phyloP scores from a whole-genome alignment of 2,329 filamentous ascomycete genomes.

The Laburnicola sp. region DNA sequence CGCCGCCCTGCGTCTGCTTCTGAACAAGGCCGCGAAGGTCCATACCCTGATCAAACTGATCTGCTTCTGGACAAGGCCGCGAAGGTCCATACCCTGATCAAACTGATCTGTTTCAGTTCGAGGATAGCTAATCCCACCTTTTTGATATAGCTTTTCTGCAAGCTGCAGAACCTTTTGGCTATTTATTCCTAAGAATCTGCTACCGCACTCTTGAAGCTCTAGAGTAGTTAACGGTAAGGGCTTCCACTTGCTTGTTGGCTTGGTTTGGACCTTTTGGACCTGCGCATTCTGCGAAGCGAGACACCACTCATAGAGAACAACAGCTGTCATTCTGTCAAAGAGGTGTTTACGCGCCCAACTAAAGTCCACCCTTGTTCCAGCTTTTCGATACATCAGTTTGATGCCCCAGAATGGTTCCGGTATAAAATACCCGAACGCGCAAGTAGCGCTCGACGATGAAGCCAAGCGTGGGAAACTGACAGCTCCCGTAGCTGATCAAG shows the following conservation, averaged over 20 bases:
- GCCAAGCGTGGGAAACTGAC: conserved; percentile 93
- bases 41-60: conserved; percentile 90
- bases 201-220: conserved; percentile 94
- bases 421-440: conserved; percentile 86
- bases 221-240: conserved; percentile 93
- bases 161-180: conserved; percentile 86
- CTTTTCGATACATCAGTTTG: conserved; percentile 76
- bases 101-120: conserved; percentile 97
- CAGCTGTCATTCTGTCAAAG: conserved; percentile 82
- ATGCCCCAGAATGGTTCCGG: conserved; percentile 93
- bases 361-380: conserved; percentile 79
- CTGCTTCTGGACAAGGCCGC: conserved; percentile 82
- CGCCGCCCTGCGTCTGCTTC: conserved; percentile 75
- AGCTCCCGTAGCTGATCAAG: conserved; percentile 88
- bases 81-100: conserved; percentile 84
- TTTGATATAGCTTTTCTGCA: conserved; percentile 87
- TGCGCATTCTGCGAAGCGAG: conserved; percentile 74
- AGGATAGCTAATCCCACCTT: conserved; percentile 96
- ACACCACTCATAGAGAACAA: conserved; percentile 84
- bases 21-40: conserved; percentile 79
- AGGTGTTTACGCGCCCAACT: conserved; percentile 79
- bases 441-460: conserved; percentile 98
- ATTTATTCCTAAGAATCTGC: conserved; percentile 83
- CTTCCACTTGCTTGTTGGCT: conserved; percentile 91
- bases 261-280: conserved; percentile 84